Evolutionary conservation across 2,329 filamentous ascomycete species (phyloP).

Genomic region (Pseudogymnoascus sp.): DNA sequence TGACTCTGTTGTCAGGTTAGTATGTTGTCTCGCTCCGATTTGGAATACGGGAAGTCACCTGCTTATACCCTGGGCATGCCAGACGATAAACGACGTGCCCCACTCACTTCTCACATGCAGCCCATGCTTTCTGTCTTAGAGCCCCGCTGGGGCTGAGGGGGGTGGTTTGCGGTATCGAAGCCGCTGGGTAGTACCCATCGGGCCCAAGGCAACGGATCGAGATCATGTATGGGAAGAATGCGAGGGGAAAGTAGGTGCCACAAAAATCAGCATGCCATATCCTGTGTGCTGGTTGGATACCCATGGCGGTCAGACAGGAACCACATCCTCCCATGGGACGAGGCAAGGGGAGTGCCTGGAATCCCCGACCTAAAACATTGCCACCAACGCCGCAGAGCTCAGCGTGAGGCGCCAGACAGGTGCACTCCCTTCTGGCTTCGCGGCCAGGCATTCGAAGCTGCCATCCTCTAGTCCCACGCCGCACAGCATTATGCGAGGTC

Average conservation of each 20-base stretch:
- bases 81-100: neutral
- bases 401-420: neutral
- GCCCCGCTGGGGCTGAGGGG: neutral
- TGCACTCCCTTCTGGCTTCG: neutral
- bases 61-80: neutral
- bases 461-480: neutral
- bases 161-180: neutral
- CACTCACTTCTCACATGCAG: neutral
- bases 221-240: neutral
- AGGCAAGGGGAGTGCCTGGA: neutral
- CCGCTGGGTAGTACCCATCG: neutral
- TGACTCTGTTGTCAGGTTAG: neutral
- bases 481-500: neutral
- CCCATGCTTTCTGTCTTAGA: neutral
- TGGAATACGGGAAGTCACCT: neutral
- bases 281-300: neutral
- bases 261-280: neutral
- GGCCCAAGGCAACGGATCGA: neutral
- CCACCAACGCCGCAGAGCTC: neutral
- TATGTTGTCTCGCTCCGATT: neutral
- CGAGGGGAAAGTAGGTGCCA: neutral
- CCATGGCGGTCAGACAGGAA: neutral
- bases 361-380: neutral
- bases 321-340: neutral
- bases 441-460: neutral